Evolutionary conservation across 352 stramenopile genomes (phyloP).

Genomic region (Phytophthora megakarya): DNA sequence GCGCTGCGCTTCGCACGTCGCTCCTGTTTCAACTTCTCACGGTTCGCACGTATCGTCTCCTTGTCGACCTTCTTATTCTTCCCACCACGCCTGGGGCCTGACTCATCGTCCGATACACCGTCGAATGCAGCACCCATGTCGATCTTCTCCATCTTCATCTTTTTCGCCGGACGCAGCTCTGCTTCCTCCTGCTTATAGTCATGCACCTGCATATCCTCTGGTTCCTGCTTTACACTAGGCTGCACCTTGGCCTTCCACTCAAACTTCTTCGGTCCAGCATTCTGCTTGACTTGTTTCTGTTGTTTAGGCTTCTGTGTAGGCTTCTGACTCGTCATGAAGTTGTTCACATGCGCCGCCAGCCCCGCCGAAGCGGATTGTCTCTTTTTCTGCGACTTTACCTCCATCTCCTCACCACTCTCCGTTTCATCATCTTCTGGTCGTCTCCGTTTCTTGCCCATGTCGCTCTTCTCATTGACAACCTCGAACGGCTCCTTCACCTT

Average conservation of each 20-base stretch:
- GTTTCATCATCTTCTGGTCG: conserved; percentile 35
- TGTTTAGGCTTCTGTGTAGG: not conserved
- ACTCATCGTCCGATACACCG: conserved; percentile 54
- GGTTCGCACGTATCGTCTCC: conserved; percentile 57
- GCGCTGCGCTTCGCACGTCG: conserved; percentile 54
- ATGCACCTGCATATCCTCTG: not conserved
- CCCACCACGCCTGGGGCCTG: conserved; percentile 5
- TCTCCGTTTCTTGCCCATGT: conserved; percentile 36
- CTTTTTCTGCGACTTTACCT: conserved; percentile 20
- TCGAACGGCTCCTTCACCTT: conserved; percentile 39
- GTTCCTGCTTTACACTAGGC: conserved; percentile 6
- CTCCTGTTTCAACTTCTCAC: conserved; percentile 60
- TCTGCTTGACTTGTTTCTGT: conserved; percentile 6
- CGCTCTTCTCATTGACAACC: conserved; percentile 29
- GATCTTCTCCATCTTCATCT: conserved; percentile 53
- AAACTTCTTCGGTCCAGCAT: conserved; percentile 25
- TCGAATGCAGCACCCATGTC: conserved; percentile 84
- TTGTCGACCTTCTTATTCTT: conserved; percentile 55
- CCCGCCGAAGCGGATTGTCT: conserved; percentile 13
- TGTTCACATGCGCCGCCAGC: conserved; percentile 45
- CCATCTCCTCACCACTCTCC: conserved; percentile 31
- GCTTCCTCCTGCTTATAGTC: conserved; percentile 6
- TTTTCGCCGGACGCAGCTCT: conserved; percentile 27
- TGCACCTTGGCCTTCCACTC: conserved; percentile 42
- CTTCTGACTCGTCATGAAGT: conserved; percentile 41